These are phyloP conservation scores for Parascedosporium putredinis DNA, from an alignment of 2,329 filamentous ascomycete genomes.

Conservation along the genomic window DNA sequence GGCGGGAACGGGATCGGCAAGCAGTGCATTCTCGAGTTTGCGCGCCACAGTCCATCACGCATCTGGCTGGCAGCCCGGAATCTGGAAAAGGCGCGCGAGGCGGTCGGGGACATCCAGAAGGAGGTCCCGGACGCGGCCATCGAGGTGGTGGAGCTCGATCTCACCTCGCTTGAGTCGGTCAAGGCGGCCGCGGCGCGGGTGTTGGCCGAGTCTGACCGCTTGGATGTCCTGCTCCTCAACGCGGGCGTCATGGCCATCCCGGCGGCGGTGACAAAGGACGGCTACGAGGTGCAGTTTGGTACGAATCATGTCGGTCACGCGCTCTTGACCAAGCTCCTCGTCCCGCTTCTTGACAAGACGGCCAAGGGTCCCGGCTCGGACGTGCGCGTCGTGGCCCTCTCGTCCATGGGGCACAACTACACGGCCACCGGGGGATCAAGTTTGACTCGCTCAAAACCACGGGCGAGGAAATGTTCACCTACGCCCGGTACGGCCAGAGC, in stretches of 20 bases:
- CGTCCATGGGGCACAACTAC: slow-evolving; percentile 17
- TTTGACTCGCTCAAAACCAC: slow-evolving; percentile 19
- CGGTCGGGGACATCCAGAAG: slow-evolving; percentile 25
- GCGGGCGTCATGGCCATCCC: slow-evolving; percentile 32
- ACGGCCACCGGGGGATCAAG: slow-evolving; percentile 17
- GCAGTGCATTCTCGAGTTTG: slow-evolving; percentile 16
- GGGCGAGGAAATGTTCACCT: slow-evolving; percentile 13
- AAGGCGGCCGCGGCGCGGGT: slow-evolving; percentile 28
- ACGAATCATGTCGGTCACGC: slow-evolving; percentile 40
- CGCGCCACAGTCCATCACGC: slow-evolving; percentile 13
- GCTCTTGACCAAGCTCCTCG: slow-evolving; percentile 28
- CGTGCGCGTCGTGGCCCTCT: slow-evolving; percentile 20
- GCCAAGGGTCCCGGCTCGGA: slow-evolving; percentile 22
- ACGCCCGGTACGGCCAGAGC: slow-evolving; percentile 19
- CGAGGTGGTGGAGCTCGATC: slow-evolving; percentile 30
- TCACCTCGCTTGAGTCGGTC: slow-evolving; percentile 32
- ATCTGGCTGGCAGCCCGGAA: slow-evolving; percentile 23
- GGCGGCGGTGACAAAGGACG: slow-evolving; percentile 27
- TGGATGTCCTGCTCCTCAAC: slow-evolving; percentile 33
- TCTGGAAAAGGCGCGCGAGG: slow-evolving; percentile 22
- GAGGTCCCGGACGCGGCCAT: slow-evolving; percentile 14
- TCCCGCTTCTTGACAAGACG: slow-evolving; percentile 20
- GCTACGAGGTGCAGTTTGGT: slow-evolving; percentile 38
- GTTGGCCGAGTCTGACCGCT: slow-evolving; percentile 17
- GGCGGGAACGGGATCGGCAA: slow-evolving; percentile 26